phyloP scores from a whole-genome alignment of 768 basidiomycete genomes.

The Leucosporidium yakuticum region DNA sequence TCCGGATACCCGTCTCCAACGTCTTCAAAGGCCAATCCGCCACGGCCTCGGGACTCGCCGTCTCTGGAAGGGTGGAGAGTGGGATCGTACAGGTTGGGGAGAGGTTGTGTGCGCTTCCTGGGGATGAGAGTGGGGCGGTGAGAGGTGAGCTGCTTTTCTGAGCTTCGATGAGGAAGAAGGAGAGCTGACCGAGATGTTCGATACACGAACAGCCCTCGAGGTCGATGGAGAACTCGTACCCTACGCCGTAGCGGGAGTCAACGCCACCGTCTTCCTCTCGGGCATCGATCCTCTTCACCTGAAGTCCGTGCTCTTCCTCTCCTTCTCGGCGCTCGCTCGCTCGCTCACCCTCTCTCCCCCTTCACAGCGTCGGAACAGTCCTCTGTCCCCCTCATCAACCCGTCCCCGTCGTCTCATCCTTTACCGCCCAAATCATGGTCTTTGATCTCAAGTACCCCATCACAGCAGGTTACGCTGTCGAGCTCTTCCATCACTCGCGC shows the following conservation, averaged over 20 bases:
- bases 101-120: slow-evolving; percentile 74
- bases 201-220: slow-evolving; percentile 77
- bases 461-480: slow-evolving; percentile 76
- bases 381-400: slow-evolving; percentile 67
- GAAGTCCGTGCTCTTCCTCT: slow-evolving; percentile 33
- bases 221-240: slow-evolving; percentile 66
- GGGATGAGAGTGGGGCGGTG: slow-evolving; percentile 80
- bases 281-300: slow-evolving; percentile 80
- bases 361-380: slow-evolving; percentile 68
- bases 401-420: slow-evolving; percentile 68
- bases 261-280: slow-evolving; percentile 76
- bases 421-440: slow-evolving; percentile 81
- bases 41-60: slow-evolving; percentile 58
- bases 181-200: background rate
- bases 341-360: background rate
- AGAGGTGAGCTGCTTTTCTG: slow-evolving; percentile 45
- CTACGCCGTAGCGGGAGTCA: slow-evolving; percentile 87
- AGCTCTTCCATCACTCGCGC: slow-evolving; percentile 88
- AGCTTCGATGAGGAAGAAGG: background rate
- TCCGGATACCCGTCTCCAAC: slow-evolving; percentile 87
- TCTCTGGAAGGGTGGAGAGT: slow-evolving; percentile 75
- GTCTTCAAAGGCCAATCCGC: slow-evolving; percentile 85
- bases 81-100: slow-evolving; percentile 92
- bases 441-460: slow-evolving; percentile 90
- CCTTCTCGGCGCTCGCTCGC: background rate